phyloP scores from a whole-genome alignment of 345 rosid species.

The Kernera saxatilis region DNA sequence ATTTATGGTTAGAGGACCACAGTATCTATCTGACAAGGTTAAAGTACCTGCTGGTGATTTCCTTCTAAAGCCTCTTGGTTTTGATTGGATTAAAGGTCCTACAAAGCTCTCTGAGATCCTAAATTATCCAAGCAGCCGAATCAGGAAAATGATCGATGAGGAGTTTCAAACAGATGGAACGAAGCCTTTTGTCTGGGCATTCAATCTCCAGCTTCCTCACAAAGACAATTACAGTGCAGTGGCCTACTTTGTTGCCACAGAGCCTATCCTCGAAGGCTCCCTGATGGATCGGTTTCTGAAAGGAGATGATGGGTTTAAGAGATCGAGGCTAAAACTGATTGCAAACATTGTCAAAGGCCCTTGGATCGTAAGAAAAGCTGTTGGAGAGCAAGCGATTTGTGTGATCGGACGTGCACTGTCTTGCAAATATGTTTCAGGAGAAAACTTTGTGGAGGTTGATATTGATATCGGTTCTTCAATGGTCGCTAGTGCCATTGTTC shows the following conservation, averaged over 20 bases:
- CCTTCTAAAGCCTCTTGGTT: constrained; percentile 76
- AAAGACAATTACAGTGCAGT: constrained; percentile 89
- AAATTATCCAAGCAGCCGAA: constrained; percentile 46
- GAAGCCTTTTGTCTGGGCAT: constrained; percentile 94
- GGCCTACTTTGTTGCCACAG: constrained; percentile 64
- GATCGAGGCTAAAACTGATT: constrained; percentile 80
- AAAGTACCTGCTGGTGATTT: constrained; percentile 73
- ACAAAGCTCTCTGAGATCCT: constrained; percentile 55
- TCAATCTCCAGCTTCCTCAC: constrained; percentile 83
- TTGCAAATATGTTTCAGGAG: constrained; percentile 50
- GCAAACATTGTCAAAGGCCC: constrained; percentile 97
- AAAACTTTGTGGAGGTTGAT: constrained; percentile 71
- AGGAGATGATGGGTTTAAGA: constrained; percentile 71
- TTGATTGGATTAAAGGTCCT: constrained; percentile 84
- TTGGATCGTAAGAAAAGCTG: constrained; percentile 95
- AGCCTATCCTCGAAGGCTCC: constrained; percentile 69
- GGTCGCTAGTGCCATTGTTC: constrained; percentile 95
- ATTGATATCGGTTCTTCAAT: constrained; percentile 94
- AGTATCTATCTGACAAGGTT: constrained; percentile 57
- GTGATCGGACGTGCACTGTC: constrained; percentile 79
- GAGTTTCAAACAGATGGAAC: constrained; percentile 42
- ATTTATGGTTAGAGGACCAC: constrained; percentile 91
- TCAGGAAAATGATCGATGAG: constrained; percentile 56
- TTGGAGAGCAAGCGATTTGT: constrained; percentile 96
- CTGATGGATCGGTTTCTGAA: constrained; percentile 61